These are phyloP conservation scores for Casuarina cunninghamiana DNA, from an alignment of 306 rosid genomes.

Conservation along the genomic window DNA sequence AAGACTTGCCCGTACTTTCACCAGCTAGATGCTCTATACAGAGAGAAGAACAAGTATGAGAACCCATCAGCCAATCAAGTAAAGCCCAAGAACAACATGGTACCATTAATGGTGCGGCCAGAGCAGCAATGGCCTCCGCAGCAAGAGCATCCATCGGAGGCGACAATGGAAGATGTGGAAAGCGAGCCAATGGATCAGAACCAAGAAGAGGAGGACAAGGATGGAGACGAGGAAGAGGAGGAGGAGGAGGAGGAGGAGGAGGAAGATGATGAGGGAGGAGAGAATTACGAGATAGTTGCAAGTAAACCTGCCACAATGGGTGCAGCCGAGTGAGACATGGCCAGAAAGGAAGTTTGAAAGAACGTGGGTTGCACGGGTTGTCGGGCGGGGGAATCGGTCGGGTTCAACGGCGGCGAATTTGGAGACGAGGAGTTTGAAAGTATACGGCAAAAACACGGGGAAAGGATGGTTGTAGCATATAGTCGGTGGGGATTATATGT, in stretches of 20 bases:
- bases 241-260: constrained; percentile 15
- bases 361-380: constrained; percentile 26
- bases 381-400: constrained; percentile 14
- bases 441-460: constrained; percentile 30
- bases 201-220: constrained; percentile 35
- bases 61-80: background rate
- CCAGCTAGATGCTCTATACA: constrained; percentile 66
- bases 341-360: background rate
- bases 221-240: constrained; percentile 37
- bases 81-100: constrained; percentile 45
- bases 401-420: constrained; percentile 22
- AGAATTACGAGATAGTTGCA: constrained; percentile 64
- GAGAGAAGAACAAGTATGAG: constrained; percentile 48
- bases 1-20: constrained; percentile 91
- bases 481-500: constrained; percentile 54
- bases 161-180: constrained; percentile 33
- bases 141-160: constrained; percentile 10
- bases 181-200: constrained; percentile 28
- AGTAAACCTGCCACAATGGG: constrained; percentile 51
- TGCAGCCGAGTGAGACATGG: constrained; percentile 31
- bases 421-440: constrained; percentile 6
- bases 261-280: constrained; percentile 51
- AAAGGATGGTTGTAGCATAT: constrained; percentile 37
- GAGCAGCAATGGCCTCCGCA: constrained; percentile 98
- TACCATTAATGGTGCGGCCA: constrained; percentile 81